These are phyloP conservation scores for Suillus plorans DNA, from an alignment of 768 basidiomycete genomes.

Conservation along the genomic window DNA sequence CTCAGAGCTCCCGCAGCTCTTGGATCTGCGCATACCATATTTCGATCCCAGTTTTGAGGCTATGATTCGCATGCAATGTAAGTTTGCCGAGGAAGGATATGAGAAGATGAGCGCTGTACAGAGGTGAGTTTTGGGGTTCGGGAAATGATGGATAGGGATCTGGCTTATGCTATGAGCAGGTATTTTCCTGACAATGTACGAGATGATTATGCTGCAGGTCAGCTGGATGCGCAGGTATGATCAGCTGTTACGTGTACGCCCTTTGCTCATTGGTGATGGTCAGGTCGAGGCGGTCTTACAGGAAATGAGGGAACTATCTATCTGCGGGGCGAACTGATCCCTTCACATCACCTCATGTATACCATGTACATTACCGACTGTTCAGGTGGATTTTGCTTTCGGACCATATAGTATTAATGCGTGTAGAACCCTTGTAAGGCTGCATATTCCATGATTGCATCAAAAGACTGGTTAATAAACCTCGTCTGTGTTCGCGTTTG, in stretches of 20 bases:
- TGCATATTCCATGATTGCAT: neutral
- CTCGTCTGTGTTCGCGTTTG: neutral
- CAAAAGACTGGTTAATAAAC: neutral
- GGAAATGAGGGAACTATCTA: constrained; percentile 95
- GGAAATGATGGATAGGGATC: neutral
- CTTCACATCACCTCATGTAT: neutral
- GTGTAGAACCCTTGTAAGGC: neutral
- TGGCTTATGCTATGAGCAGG: constrained; percentile 35
- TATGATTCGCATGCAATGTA: constrained; percentile 97
- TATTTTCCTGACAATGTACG: constrained; percentile 89
- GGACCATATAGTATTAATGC: constrained; percentile 1
- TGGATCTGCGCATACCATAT: constrained; percentile 95
- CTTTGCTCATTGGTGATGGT: constrained; percentile 4
- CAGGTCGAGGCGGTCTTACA: constrained; percentile 95
- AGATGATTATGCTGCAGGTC: constrained; percentile 96
- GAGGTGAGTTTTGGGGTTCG: constrained; percentile 43
- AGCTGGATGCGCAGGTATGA: constrained; percentile 86
- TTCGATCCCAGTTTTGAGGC: constrained; percentile 99
- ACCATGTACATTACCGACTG: neutral
- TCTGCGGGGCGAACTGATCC: constrained; percentile 66
- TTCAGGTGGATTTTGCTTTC: neutral
- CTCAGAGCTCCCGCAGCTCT: constrained; percentile 83
- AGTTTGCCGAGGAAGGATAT: constrained; percentile 98
- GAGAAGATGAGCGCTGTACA: constrained; percentile 96
- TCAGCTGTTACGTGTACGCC: neutral